Evolutionary conservation across 768 basidiomycete species (phyloP).

Genomic region (Leccinum disarticulatum): DNA sequence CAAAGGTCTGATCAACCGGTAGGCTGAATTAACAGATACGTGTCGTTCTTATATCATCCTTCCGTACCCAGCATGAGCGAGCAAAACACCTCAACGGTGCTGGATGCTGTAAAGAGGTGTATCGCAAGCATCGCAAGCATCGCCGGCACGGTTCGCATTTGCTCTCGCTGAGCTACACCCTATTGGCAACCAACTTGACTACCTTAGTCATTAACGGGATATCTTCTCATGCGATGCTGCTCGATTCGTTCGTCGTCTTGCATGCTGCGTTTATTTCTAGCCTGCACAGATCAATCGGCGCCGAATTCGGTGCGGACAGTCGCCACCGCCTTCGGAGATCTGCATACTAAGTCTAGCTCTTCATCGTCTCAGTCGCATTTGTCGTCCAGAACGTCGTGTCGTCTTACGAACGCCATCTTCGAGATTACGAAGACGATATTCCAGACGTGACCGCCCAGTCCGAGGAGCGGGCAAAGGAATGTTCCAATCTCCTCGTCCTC

Average conservation of each 20-base stretch:
- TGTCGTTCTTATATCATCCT: constrained; percentile 2
- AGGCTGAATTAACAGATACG: constrained; percentile 11
- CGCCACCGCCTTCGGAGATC: neutral
- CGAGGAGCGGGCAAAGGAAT: constrained; percentile 73
- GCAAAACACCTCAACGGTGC: constrained; percentile 76
- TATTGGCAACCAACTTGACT: constrained; percentile 65
- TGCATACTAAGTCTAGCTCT: neutral
- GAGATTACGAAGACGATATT: constrained; percentile 26
- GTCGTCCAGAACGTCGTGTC: constrained; percentile 74
- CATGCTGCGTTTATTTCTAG: constrained; percentile 84
- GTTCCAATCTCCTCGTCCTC: constrained; percentile 83
- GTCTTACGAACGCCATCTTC: constrained; percentile 62
- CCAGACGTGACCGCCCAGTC: constrained; percentile 20
- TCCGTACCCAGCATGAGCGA: constrained; percentile 73
- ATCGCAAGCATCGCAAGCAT: constrained; percentile 70
- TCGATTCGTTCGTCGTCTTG: constrained; percentile 88
- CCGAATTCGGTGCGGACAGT: constrained; percentile 78
- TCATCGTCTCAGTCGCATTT: constrained; percentile 59
- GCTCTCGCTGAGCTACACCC: neutral
- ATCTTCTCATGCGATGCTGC: constrained; percentile 71
- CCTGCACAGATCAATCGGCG: constrained; percentile 76
- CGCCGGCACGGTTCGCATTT: constrained; percentile 66
- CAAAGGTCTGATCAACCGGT: constrained; percentile 90
- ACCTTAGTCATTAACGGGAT: constrained; percentile 76
- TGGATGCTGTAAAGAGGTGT: constrained; percentile 71